Percentiles rank a stretch among this genome's conserved stretches.
Conservation (phyloP, 2,329 filamentous ascomycete genomes). For the Sclerotinia sclerotiorum region DNA sequence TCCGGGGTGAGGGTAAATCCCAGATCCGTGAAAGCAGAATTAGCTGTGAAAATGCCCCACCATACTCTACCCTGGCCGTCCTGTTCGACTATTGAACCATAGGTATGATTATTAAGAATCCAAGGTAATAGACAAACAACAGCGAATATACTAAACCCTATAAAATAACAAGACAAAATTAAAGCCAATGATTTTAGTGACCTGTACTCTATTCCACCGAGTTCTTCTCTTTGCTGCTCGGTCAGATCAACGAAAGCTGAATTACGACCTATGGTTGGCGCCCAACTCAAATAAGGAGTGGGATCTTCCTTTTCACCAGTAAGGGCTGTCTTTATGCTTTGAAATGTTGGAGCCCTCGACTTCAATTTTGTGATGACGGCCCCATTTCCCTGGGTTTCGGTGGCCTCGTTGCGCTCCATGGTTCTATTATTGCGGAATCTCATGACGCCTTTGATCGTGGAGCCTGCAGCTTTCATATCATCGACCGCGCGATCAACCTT, state of each 20-base stretch:
- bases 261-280: conserved; percentile 88
- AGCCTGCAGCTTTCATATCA: conserved; percentile 31
- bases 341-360: conserved; percentile 49
- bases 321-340: conserved; percentile 53
- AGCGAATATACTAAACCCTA: conserved; percentile 77
- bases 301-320: conserved; percentile 49
- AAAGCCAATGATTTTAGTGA: conserved; percentile 82
- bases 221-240: conserved; percentile 87
- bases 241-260: conserved; percentile 87
- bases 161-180: conserved; percentile 76
- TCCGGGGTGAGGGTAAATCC: conserved; percentile 89
- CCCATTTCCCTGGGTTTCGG: conserved; percentile 38
- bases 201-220: conserved; percentile 95
- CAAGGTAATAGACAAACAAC: conserved; percentile 75
- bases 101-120: conserved; percentile 66
- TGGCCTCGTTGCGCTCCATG: conserved; percentile 39
- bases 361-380: conserved; percentile 20
- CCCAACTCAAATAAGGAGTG: conserved; percentile 91
- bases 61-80: conserved; percentile 68
- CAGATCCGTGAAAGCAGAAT: conserved; percentile 90
- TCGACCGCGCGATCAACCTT: conserved; percentile 38
- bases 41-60: conserved; percentile 91
- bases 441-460: conserved; percentile 37
- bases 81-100: conserved; percentile 62
- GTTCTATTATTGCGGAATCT: conserved; percentile 48